These are phyloP conservation scores for Phytomonas francai DNA, from an alignment of 208 protist species.

Conservation along the genomic window DNA sequence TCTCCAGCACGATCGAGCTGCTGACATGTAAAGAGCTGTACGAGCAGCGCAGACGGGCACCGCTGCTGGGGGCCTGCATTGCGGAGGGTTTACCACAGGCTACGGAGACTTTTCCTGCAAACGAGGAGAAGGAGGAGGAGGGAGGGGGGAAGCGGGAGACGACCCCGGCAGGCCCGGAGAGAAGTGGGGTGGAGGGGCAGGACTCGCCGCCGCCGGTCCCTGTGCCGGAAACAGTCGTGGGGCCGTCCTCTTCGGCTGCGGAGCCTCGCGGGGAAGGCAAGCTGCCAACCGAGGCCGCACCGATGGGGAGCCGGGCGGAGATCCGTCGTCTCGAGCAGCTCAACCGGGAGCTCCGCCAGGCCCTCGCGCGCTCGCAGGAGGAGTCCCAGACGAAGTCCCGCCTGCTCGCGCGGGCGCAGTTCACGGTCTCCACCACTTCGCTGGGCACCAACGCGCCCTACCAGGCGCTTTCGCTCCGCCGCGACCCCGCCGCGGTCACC, in stretches of 20 bases:
- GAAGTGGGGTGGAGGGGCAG: too few species aligned
- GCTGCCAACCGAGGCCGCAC: background rate
- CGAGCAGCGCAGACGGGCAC: background rate
- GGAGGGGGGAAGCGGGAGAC: background rate
- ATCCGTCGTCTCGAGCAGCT: constrained; percentile 40
- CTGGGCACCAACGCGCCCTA: background rate
- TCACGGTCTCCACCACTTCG: background rate
- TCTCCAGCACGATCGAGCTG: background rate
- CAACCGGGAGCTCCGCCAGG: constrained; percentile 53
- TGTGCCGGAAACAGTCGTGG: background rate
- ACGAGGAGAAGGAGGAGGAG: too few species aligned
- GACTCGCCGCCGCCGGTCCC: too few species aligned
- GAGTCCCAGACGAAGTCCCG: constrained; percentile 27
- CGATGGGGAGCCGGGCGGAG: constrained; percentile 19
- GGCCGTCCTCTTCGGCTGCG: background rate
- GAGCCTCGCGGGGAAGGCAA: background rate
- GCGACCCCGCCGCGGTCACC: background rate
- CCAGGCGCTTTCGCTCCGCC: background rate
- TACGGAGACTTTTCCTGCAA: too few species aligned
- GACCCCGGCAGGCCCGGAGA: background rate
- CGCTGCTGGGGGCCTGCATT: too few species aligned
- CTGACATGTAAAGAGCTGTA: constrained; percentile 10
- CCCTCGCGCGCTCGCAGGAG: constrained; percentile 43
- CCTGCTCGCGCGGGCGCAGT: constrained; percentile 21
- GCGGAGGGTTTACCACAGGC: too few species aligned